Conservation (phyloP, 768 basidiomycete species). For the Hygrocybe coccinea region DNA sequence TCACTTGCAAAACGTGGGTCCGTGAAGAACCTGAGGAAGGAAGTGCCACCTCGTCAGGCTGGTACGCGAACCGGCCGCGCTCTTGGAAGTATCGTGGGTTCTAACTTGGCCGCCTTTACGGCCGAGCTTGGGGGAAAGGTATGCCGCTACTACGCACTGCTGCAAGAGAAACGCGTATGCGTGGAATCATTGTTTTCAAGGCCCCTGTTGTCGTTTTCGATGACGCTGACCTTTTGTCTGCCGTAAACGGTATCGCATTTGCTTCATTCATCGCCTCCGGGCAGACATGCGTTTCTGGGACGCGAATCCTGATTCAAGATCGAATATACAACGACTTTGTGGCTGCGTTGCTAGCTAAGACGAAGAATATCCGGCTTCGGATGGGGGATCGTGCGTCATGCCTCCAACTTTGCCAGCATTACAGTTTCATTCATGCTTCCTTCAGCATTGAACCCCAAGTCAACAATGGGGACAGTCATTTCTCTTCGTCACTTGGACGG, state of each 20-base stretch:
- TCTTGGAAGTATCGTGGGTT: conserved; percentile 67
- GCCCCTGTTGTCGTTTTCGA: conserved; percentile 77
- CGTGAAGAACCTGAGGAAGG: conserved; percentile 1
- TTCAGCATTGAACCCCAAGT: conserved; percentile 62
- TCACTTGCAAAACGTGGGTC: neutral
- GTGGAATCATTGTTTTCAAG: conserved; percentile 31
- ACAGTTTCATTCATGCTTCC: neutral
- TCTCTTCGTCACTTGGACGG: conserved; percentile 58
- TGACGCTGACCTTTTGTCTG: conserved; percentile 67
- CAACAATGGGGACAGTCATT: conserved; percentile 80
- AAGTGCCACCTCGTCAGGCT: conserved; percentile 41
- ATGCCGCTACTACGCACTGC: conserved; percentile 4
- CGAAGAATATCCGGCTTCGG: conserved; percentile 52
- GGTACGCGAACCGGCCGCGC: conserved; percentile 74
- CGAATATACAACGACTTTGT: conserved; percentile 67
- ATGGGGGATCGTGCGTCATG: conserved; percentile 71
- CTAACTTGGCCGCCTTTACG: conserved; percentile 69
- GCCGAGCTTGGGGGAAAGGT: conserved; percentile 88
- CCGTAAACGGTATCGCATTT: conserved; percentile 80
- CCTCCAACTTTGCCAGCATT: neutral
- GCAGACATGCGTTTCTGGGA: conserved; percentile 90
- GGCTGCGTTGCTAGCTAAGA: conserved; percentile 55
- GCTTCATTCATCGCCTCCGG: conserved; percentile 83
- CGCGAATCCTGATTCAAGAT: conserved; percentile 72
- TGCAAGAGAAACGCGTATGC: neutral